A percentile compares a stretch with the other conserved stretches of the same genome.
phyloP scores from a whole-genome alignment of 129 eudicot genomes.

The Solidago caesia region DNA sequence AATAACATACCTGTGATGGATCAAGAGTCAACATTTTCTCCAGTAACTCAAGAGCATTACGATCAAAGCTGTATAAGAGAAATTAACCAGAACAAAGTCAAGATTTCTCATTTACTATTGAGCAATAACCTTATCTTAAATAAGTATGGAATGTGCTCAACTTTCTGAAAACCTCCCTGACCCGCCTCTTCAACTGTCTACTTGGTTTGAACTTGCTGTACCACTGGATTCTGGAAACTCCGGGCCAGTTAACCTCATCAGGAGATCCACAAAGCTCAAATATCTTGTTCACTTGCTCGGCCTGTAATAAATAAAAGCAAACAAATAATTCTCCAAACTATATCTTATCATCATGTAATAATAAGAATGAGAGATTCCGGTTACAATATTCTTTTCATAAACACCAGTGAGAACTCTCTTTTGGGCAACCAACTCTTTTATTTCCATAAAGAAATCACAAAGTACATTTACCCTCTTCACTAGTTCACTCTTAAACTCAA shows the following conservation, averaged over 20 bases:
- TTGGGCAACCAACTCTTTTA: neutral
- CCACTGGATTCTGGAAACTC: conserved; percentile 76
- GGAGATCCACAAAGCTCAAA: conserved; percentile 88
- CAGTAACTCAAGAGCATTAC: conserved; percentile 81
- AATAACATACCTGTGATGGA: conserved; percentile 68
- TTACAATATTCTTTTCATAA: neutral
- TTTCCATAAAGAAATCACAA: neutral
- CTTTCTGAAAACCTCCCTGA: conserved; percentile 86
- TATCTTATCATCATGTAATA: conserved; percentile 6
- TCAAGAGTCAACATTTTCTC: conserved; percentile 93
- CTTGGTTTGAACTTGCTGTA: conserved; percentile 72
- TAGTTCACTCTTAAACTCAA: too few species aligned
- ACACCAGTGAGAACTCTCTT: too few species aligned
- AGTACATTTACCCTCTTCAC: too few species aligned
- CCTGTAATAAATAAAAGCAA: conserved; percentile 38
- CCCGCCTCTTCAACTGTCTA: conserved; percentile 71
- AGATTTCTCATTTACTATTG: neutral
- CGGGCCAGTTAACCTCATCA: conserved; percentile 89
- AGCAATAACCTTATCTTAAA: neutral
- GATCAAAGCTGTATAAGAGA: conserved; percentile 57
- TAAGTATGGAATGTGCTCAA: conserved; percentile 42
- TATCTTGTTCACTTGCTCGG: conserved; percentile 82
- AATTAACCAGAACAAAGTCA: neutral
- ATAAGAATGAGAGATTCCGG: neutral
- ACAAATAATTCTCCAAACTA: neutral